A percentile compares a stretch with the other conserved stretches of the same genome.
Conservation (phyloP, 306 rosid genomes). For the Rosa multiflora region DNA sequence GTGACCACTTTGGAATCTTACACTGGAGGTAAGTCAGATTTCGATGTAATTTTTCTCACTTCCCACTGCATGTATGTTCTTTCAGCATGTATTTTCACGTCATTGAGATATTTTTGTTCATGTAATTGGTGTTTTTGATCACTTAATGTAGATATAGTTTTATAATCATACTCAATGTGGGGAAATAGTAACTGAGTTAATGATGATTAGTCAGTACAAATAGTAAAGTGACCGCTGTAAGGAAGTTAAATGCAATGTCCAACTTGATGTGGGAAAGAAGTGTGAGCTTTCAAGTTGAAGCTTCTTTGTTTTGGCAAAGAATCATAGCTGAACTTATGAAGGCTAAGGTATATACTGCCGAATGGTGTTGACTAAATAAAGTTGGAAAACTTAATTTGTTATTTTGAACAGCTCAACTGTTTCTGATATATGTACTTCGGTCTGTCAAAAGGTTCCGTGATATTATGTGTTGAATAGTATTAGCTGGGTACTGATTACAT, state of each 20-base stretch:
- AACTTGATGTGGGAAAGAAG: background rate
- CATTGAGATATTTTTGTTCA: background rate
- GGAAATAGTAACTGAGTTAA: background rate
- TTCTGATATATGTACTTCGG: background rate
- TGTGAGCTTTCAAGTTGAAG: background rate
- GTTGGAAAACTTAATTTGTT: background rate
- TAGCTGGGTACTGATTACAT: background rate
- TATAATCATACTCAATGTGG: background rate
- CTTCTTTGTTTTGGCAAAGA: background rate
- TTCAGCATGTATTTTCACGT: background rate
- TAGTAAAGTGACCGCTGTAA: background rate
- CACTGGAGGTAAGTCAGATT: slow-evolving; percentile 70
- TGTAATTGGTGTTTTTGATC: background rate
- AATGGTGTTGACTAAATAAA: background rate
- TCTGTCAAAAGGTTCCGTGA: background rate
- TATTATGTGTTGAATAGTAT: background rate
- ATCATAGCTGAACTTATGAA: background rate
- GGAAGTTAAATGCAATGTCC: background rate
- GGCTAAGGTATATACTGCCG: background rate
- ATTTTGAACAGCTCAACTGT: background rate
- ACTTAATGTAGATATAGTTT: background rate
- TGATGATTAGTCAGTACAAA: background rate
- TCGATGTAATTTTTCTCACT: slow-evolving; percentile 6
- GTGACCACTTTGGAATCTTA: slow-evolving; percentile 71
- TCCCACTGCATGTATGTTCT: background rate